Evolutionary conservation across 768 basidiomycete species (phyloP).

Genomic region (Tricholoma sp.): DNA sequence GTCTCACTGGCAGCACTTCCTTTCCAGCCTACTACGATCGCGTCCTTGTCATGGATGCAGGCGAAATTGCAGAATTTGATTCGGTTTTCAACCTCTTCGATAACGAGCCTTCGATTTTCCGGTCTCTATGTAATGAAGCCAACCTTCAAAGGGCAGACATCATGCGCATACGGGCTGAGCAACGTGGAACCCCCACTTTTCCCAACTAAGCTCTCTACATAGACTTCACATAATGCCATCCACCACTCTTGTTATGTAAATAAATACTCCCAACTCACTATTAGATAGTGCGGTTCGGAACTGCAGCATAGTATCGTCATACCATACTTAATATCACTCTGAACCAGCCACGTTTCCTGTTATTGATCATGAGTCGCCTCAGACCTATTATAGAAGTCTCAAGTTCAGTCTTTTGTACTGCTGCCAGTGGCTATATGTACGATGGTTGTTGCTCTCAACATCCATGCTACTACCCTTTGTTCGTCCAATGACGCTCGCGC

Average conservation of each 20-base stretch:
- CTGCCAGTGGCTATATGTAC: too few relatives aligned
- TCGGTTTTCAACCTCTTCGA: constrained; percentile 64
- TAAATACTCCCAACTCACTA: too few relatives aligned
- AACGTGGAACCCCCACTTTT: constrained; percentile 6
- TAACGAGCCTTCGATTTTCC: constrained; percentile 58
- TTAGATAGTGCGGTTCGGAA: too few relatives aligned
- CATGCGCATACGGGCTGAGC: constrained; percentile 39
- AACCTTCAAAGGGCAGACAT: constrained; percentile 53
- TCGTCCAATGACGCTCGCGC: not conserved
- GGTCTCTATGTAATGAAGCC: constrained; percentile 65
- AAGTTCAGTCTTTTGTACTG: too few relatives aligned
- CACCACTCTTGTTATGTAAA: too few relatives aligned
- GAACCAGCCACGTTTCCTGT: too few relatives aligned
- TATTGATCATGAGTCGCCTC: too few relatives aligned
- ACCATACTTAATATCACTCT: too few relatives aligned
- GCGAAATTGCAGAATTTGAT: constrained; percentile 67
- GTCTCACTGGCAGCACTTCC: not conserved
- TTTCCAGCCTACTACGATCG: constrained; percentile 55
- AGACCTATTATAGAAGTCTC: too few relatives aligned
- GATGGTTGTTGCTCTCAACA: not conserved
- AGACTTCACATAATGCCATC: too few relatives aligned
- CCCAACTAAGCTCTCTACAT: not conserved
- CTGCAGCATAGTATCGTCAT: too few relatives aligned
- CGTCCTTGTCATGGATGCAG: constrained; percentile 69
- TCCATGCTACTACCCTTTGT: not conserved